Conservation (phyloP, 139 green algal species). For the Axilococcus clingmanii region DNA sequence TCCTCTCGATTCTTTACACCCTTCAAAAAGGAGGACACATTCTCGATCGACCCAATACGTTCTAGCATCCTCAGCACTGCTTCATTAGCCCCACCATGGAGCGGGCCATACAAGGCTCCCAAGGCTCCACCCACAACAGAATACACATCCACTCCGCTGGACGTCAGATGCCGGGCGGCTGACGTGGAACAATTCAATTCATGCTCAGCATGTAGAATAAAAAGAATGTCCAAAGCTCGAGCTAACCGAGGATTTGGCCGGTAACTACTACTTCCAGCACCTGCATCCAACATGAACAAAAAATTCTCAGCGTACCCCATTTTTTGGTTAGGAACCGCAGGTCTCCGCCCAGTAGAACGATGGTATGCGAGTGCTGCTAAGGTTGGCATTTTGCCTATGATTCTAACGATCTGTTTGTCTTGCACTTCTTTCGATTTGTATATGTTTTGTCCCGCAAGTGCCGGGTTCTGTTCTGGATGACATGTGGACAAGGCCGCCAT, state of each 20-base stretch:
- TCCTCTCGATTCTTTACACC: constrained; percentile 62
- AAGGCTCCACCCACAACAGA: constrained; percentile 61
- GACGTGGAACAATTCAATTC: constrained; percentile 97
- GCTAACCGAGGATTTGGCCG: constrained; percentile 74
- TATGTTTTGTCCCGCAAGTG: constrained; percentile 76
- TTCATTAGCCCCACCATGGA: constrained; percentile 98
- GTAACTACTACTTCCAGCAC: constrained; percentile 53
- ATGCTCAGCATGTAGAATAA: constrained; percentile 96
- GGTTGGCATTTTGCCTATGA: constrained; percentile 80
- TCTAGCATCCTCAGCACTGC: constrained; percentile 92
- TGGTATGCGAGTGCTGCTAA: constrained; percentile 91
- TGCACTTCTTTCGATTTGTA: constrained; percentile 82
- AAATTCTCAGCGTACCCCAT: constrained; percentile 88
- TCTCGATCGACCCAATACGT: constrained; percentile 77
- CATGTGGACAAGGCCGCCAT: constrained; percentile 69
- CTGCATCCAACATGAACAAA: constrained; percentile 94
- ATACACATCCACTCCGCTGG: constrained; percentile 91
- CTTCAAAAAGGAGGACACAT: constrained; percentile 67
- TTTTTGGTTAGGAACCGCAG: constrained; percentile 67
- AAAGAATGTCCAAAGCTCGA: constrained; percentile 86
- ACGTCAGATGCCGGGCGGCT: constrained; percentile 69
- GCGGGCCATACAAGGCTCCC: constrained; percentile 94
- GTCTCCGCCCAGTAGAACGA: constrained; percentile 67
- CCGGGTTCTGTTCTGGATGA: constrained; percentile 90
- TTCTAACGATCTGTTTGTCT: constrained; percentile 94